Base-by-base conservation (phyloP, 2,329 filamentous ascomycete genomes). In the Mycosphaerella sp. region DNA sequence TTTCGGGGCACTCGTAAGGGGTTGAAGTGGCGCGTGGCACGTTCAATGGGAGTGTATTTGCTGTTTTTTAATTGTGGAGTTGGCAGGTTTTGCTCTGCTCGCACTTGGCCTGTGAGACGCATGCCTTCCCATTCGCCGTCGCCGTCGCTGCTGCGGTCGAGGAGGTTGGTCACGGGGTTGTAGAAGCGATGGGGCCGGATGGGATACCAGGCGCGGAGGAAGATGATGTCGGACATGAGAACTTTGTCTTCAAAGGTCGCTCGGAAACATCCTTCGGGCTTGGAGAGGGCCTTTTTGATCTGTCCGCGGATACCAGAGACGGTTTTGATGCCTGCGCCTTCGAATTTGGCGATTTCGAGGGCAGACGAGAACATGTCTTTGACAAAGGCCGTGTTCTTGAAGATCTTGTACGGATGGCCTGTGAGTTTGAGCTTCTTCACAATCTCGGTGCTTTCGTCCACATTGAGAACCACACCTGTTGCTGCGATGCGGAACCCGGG, bases 361-460 rank as follows among this genome's bases (percentile, higher is more conserved):
- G 89, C 80, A 0, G 86, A 85, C 68, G 83, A 90, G 79, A 98
- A 98, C 93, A 98, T 98, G 74, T 95, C 89, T 72, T 93, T 95
- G 75, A 98, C 90, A 70, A 98, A 98, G 39, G 93, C 91, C 0
- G 93, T 98, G 76, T 98, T 98, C 74, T 95, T 95, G 82, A 95
- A 97, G 72, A 97, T 95, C 76, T 97, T 97, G 80, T 93, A 95
- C 1, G 93, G 91, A 45, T 83, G 80, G 56, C 93, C 93, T 0
- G 90, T 96, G 46, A 98, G 81, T 73, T 98, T 98, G 68, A 98
- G 84, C 78, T 98, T 98, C 81, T 98, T 98, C 72, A 98, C 93
- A 61, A 98, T 97, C 70, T 98, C 93, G 2, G 89, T 91, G 40
- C 86, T 89, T 73, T 97, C 91, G 69, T 98, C 93, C 17, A 98